These are phyloP conservation scores for Daldinia decipiens DNA, from an alignment of 495 filamentous ascomycete species.

Conservation along the genomic window DNA sequence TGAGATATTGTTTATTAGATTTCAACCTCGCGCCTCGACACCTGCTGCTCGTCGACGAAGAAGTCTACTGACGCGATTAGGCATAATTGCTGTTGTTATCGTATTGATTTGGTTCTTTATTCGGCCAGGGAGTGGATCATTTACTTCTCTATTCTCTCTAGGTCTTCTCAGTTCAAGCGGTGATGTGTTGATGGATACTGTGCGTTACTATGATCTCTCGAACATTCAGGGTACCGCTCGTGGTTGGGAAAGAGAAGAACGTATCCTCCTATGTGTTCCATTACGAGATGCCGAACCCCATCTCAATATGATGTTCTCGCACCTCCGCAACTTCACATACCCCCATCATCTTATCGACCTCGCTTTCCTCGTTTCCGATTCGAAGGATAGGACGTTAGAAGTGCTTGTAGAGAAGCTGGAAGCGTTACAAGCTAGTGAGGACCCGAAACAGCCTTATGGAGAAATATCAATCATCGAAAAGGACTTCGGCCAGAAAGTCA, in stretches of 20 bases:
- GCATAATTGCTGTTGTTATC: constrained; percentile 57
- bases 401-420: constrained; percentile 77
- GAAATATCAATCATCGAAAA: constrained; percentile 99
- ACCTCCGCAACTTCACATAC: constrained; percentile 96
- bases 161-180: constrained; percentile 73
- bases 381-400: constrained; percentile 87
- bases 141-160: constrained; percentile 77
- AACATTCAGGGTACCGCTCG: constrained; percentile 88
- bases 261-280: constrained; percentile 94
- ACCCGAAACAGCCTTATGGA: constrained; percentile 84
- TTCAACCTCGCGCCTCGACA: constrained; percentile 81
- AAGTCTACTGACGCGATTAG: constrained; percentile 76
- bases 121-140: constrained; percentile 70
- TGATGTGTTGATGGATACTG: constrained; percentile 86
- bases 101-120: constrained; percentile 70
- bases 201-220: constrained; percentile 94
- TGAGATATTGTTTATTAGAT: constrained; percentile 62
- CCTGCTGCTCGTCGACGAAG: constrained; percentile 77
- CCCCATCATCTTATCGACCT: constrained; percentile 96
- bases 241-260: constrained; percentile 94
- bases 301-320: constrained; percentile 97
- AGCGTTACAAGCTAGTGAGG: constrained; percentile 80
- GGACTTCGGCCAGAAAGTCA: constrained; percentile 98
- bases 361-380: constrained; percentile 97
- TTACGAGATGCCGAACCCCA: constrained; percentile 93